Conservation (phyloP, 495 filamentous ascomycete species). For the Lasiosphaeris hirsuta region DNA sequence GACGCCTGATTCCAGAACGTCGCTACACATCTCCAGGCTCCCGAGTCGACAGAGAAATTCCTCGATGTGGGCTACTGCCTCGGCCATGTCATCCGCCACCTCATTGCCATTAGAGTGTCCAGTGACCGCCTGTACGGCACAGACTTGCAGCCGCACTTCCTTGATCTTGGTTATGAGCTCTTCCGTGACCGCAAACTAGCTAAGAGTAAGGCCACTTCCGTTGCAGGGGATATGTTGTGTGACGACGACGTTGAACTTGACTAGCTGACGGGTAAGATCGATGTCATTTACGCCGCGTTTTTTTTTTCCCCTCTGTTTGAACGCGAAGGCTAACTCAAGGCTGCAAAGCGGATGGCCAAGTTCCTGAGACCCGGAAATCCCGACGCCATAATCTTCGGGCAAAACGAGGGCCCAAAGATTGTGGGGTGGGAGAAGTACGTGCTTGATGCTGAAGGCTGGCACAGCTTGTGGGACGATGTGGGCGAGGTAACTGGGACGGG, state of each 20-base stretch:
- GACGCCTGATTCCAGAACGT: constrained; percentile 1
- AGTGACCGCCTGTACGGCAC: constrained; percentile 36
- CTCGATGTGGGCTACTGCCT: constrained; percentile 50
- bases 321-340: constrained; percentile 34
- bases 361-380: constrained; percentile 30
- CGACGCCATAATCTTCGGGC: constrained; percentile 39
- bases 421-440: constrained; percentile 9
- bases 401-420: constrained; percentile 3
- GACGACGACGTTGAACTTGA: constrained; percentile 14
- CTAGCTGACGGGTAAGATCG: constrained; percentile 31
- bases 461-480: neutral
- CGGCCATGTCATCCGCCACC: constrained; percentile 43
- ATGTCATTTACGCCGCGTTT: constrained; percentile 39
- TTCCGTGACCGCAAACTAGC: constrained; percentile 29
- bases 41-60: constrained; percentile 28
- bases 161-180: constrained; percentile 41
- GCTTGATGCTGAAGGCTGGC: constrained; percentile 5
- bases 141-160: constrained; percentile 40
- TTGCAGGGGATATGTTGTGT: constrained; percentile 31
- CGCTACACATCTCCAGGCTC: constrained; percentile 32
- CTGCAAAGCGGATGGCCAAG: constrained; percentile 32
- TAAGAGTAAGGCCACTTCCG: constrained; percentile 16
- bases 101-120: constrained; percentile 35
- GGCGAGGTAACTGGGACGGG: constrained; percentile 4
- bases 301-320: constrained; percentile 47